Evolutionary conservation across 495 filamentous ascomycete species (phyloP).

Genomic region (Podospora pseudocomata): DNA sequence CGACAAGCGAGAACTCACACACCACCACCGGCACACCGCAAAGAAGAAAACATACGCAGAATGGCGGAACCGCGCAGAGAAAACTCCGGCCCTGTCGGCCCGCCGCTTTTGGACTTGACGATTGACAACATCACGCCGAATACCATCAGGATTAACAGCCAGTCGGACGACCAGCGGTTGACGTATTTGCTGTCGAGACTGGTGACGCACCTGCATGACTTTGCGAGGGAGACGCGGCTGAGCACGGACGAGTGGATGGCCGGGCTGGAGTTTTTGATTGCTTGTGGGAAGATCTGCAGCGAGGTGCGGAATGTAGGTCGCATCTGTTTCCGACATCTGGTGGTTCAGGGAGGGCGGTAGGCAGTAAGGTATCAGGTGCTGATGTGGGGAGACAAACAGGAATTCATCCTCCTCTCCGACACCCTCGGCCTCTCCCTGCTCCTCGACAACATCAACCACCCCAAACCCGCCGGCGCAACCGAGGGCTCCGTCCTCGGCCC

Average conservation of each 20-base stretch:
- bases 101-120: slow-evolving; percentile 63
- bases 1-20: too few species aligned
- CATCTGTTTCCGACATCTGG: neutral
- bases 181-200: slow-evolving; percentile 70
- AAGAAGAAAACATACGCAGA: slow-evolving; percentile 8
- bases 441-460: slow-evolving; percentile 89
- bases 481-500: slow-evolving; percentile 89
- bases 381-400: slow-evolving; percentile 41
- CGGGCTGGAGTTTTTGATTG: slow-evolving; percentile 65
- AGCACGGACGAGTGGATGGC: slow-evolving; percentile 79
- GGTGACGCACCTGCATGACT: slow-evolving; percentile 78
- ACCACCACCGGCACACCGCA: neutral
- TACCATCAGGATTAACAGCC: slow-evolving; percentile 69
- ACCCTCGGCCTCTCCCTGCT: slow-evolving; percentile 84
- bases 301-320: slow-evolving; percentile 53
- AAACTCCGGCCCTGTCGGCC: slow-evolving; percentile 22
- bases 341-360: too few species aligned
- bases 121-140: slow-evolving; percentile 83
- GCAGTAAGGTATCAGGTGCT: too few species aligned
- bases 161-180: slow-evolving; percentile 59
- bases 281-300: slow-evolving; percentile 68
- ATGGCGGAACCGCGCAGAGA: slow-evolving; percentile 12
- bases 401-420: slow-evolving; percentile 94
- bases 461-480: slow-evolving; percentile 69
- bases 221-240: slow-evolving; percentile 74